Evolutionary conservation across 257 asterid species (phyloP).

Genomic region (Solanum okadae): DNA sequence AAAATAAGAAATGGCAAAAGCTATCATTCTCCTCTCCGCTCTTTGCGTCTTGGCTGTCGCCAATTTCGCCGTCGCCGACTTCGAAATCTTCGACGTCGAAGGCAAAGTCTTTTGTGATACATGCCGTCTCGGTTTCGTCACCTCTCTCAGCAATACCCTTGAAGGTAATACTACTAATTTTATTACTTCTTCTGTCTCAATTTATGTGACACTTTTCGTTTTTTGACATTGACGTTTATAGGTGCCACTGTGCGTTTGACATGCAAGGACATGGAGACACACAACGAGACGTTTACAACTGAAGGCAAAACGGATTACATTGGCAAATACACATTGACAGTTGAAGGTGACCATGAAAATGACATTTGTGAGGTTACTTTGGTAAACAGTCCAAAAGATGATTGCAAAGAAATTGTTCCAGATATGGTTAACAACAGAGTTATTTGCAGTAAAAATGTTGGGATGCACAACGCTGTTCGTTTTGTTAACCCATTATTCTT

Average conservation of each 20-base stretch:
- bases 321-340: conserved; percentile 20
- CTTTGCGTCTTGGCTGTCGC: conserved; percentile 14
- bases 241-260: conserved; percentile 25
- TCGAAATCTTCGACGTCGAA: not conserved
- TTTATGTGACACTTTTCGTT: no score
- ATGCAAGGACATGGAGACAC: conserved; percentile 13
- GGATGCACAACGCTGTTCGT: conserved; percentile 9
- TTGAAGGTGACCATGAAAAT: conserved; percentile 27
- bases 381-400: conserved; percentile 10
- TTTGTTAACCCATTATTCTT: conserved; percentile 32
- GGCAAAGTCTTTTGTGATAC: conserved; percentile 38
- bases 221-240: not conserved
- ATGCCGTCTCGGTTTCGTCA: conserved; percentile 25
- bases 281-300: not conserved
- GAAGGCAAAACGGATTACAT: conserved; percentile 3
- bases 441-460: conserved; percentile 19
- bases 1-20: conserved; percentile 21
- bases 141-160: conserved; percentile 6
- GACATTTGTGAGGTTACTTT: conserved; percentile 31
- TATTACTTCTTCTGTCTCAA: no score
- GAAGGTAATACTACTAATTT: not conserved
- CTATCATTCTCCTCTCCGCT: conserved; percentile 10
- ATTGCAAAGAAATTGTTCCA: conserved; percentile 10
- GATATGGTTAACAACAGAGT: conserved; percentile 7
- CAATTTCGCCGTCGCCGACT: not conserved